Conservation (phyloP, 495 filamentous ascomycete genomes). For the Aspergillus incahuasiensis region DNA sequence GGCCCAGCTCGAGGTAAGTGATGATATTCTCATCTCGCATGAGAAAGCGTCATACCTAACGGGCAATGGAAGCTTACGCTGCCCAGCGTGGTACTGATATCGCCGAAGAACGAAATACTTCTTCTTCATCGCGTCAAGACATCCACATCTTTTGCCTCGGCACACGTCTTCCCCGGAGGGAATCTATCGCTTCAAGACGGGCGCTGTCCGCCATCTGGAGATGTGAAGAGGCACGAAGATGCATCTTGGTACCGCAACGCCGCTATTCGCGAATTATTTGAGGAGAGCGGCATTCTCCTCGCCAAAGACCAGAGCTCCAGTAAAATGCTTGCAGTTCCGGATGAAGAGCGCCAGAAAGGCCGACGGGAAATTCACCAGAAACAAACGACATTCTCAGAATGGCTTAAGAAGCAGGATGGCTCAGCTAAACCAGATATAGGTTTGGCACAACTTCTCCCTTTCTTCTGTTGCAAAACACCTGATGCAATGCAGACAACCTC, state of each 20-base stretch:
- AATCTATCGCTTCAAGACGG: slow-evolving; percentile 71
- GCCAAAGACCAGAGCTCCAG: slow-evolving; percentile 48
- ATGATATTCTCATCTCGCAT: not conserved
- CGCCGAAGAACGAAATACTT: slow-evolving; percentile 78
- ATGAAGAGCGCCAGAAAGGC: slow-evolving; percentile 58
- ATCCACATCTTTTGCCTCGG: slow-evolving; percentile 80
- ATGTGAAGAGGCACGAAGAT: slow-evolving; percentile 58
- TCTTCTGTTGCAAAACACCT: not conserved
- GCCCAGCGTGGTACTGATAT: slow-evolving; percentile 77
- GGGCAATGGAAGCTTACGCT: not conserved
- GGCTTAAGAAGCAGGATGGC: slow-evolving; percentile 59
- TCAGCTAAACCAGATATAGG: slow-evolving; percentile 62
- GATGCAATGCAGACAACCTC: slow-evolving; percentile 47
- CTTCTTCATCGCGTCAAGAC: slow-evolving; percentile 80
- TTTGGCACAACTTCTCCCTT: slow-evolving; percentile 25
- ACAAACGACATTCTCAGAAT: slow-evolving; percentile 57
- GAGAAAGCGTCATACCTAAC: not conserved
- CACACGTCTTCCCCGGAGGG: slow-evolving; percentile 96
- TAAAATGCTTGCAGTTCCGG: slow-evolving; percentile 52
- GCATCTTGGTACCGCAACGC: slow-evolving; percentile 64
- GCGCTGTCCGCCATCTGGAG: slow-evolving; percentile 40
- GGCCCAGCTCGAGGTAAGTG: slow-evolving; percentile 35
- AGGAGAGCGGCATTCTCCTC: slow-evolving; percentile 88
- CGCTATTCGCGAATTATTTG: slow-evolving; percentile 88
- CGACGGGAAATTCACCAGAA: slow-evolving; percentile 62